Base-by-base conservation (phyloP, 768 basidiomycete genomes). In the Termitomyces bulborhizus region DNA sequence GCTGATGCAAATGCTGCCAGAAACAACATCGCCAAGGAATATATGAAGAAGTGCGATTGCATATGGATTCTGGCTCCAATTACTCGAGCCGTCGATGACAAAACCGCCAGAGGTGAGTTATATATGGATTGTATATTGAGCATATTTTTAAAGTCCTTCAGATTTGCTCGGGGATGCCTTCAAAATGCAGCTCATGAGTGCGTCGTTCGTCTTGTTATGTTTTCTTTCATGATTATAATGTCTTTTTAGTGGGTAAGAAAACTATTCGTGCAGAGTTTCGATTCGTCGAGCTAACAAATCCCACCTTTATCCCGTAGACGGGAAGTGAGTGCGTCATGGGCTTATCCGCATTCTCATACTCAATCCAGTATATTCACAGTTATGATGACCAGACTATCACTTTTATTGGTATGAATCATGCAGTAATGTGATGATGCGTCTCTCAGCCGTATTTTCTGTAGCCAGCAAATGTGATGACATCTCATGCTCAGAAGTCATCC, bases 61-160 rank as follows among this genome's bases (percentile, higher is more conserved):
- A 77, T 84, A 36, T 86, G 83, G 83, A 82, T 85, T 60, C 64
- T 85, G n/a, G 84, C 83, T 2, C 83, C 84, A 3, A 84, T 85
- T 46, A 81, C 76, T 32, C 63, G 83, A 15, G 84, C 84, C 37
- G 83, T 86, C 1, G 82, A 85, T 57, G 83, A 84, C 59, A 83
- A 83, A 67, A 81, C 80, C 4, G 83, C 83, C 0, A 73, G 78
- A 70, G 81, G 82, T 78, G 5, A 15, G 45, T 34, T 37, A n/a
- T 29, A n/a, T 29, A 12, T 43, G 16, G 27, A 15, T 36, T 36
- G 26, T n/a, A 12, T 29, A 29, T 11, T 16, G 29, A 21, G 36
- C 31, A 31, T 29, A 52, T 27, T 24, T 6, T 7, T 8, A 47
- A 34, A 15, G 7, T 52, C 53, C 3, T 24, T 11, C 21, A 79